Base-by-base conservation (phyloP, 805 yeast genomes). In the Hanseniaspora pseudoguilliermondii region DNA sequence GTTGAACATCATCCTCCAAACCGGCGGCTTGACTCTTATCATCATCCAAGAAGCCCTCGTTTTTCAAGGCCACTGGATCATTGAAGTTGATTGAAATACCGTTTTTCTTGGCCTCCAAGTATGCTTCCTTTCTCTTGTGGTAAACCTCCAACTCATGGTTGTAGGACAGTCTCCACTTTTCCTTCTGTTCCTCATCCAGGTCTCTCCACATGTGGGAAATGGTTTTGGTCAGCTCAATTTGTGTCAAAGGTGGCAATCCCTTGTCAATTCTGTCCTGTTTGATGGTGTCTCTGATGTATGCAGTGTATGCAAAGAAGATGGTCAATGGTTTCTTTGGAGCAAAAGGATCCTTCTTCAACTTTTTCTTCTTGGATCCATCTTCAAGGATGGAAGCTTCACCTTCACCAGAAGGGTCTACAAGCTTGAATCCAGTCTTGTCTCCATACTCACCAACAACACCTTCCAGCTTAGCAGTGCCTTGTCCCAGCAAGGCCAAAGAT, bases 281-380 rank as follows among this genome's bases (percentile, higher is more conserved):
- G 59, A 90, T 76, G 40, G 76, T 72, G 59, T 83, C 84, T 64
- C 96, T 82, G 60, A 81, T 78, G 61, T 80, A 81, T 60, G 84
- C 82, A 54, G 87, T 81, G 70, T 81, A 91, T 43, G 82, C 77
- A 69, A 91, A 86, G 73, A 82, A 90, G 47, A 86, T 84, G 23
- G 96, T 89, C 65, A 87, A 74, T 16, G 98, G 97, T 65, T 89
- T 89, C 75, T 86, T 88, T 58, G 98, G 98, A 47, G 96, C 96
- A 64, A 86, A 83, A 53, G 97, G 97, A 70, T 91, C 97, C 62
- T 78, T 80, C 70, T 79, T 83, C 57, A 68, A 69, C 61, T 73
- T 74, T 67, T 74, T 75, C 32, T 67, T 70, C 57, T 67, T 68
- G 15, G 66, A 69, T 54, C 65, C 68, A 23, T 66, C 70, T 2